Conservation (phyloP, 2,329 filamentous ascomycete species). For the Colletotrichum sublineola region DNA sequence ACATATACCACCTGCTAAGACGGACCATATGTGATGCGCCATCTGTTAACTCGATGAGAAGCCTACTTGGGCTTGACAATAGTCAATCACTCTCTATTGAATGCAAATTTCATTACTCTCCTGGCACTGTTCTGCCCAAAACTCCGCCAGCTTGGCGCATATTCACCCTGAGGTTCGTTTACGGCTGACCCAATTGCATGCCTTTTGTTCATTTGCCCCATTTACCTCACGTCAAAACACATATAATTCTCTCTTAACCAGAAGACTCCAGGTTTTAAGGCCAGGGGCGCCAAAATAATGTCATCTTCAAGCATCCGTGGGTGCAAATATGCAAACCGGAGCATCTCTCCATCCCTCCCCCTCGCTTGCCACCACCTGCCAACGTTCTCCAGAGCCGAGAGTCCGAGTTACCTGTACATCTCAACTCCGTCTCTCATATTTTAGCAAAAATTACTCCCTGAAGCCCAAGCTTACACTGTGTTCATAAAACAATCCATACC, state of each 20-base stretch:
- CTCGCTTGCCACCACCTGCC: not conserved
- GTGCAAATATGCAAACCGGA: not conserved
- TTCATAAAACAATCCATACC: not conserved
- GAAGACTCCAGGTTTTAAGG: not conserved
- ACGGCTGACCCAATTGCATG: not conserved
- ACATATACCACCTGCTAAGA: not conserved
- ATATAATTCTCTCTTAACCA: not conserved
- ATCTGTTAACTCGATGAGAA: not conserved
- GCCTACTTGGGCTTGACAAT: not conserved
- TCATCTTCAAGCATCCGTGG: not conserved
- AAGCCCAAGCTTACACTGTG: not conserved
- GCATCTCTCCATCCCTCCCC: not conserved
- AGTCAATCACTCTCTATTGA: not conserved
- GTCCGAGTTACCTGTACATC: not conserved
- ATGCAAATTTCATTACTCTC: not conserved
- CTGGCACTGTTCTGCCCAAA: not conserved
- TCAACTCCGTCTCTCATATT: not conserved
- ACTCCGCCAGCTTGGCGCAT: not conserved
- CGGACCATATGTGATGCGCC: not conserved
- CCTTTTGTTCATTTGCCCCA: not conserved
- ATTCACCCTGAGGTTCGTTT: not conserved
- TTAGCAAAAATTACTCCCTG: not conserved
- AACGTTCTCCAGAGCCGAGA: not conserved
- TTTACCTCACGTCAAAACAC: too few relatives aligned
- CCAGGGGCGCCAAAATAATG: not conserved